Conservation (phyloP, 805 yeast genomes). For the Spathaspora gorwiae region DNA sequence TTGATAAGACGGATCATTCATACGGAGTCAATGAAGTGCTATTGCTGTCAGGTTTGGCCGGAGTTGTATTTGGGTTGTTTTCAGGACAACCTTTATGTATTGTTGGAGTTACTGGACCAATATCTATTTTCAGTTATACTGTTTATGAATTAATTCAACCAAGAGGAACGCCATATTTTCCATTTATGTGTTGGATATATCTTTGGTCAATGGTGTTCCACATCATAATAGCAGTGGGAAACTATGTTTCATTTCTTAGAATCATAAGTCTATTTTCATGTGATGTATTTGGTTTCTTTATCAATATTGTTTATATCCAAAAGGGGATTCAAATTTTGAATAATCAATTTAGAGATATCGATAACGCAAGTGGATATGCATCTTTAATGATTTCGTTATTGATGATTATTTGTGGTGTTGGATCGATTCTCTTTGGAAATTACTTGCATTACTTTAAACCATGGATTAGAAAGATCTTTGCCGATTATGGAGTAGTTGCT, state of each 20-base stretch:
- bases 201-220: constrained; percentile 88
- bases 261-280: constrained; percentile 80
- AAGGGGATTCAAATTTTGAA: constrained; percentile 83
- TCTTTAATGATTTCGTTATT: constrained; percentile 68
- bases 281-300: constrained; percentile 90
- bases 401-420: constrained; percentile 77
- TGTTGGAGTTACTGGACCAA: constrained; percentile 97
- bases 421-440: constrained; percentile 53
- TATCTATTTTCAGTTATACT: constrained; percentile 86
- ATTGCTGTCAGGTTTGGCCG: constrained; percentile 80
- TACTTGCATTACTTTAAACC: constrained; percentile 59
- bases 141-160: constrained; percentile 69
- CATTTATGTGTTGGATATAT: constrained; percentile 94
- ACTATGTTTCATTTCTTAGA: constrained; percentile 61
- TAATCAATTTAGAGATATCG: constrained; percentile 54
- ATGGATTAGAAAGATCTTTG: constrained; percentile 60
- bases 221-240: constrained; percentile 62
- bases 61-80: constrained; percentile 79
- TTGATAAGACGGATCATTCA: constrained; percentile 78
- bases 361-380: constrained; percentile 56
- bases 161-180: constrained; percentile 58
- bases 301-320: constrained; percentile 80
- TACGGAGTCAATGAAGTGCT: constrained; percentile 92
- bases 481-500: constrained; percentile 83
- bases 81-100: constrained; percentile 91